Evolutionary conservation across 805 yeast genomes (phyloP).

Genomic region (Schwanniomyces vanrijiae): DNA sequence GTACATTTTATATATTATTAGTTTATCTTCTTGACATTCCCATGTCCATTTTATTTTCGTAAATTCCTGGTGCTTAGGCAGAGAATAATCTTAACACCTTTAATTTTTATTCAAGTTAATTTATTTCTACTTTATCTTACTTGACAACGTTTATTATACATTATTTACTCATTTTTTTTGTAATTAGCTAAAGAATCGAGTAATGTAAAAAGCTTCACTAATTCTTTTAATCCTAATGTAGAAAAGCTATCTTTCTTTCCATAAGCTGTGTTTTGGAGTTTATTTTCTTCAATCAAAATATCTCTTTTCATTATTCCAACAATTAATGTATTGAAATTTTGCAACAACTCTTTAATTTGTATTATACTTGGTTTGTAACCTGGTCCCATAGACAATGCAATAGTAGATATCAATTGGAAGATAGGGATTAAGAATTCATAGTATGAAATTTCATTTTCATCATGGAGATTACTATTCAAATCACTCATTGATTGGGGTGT

Average conservation of each 20-base stretch:
- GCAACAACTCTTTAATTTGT: conserved; percentile 52
- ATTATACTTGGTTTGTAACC: conserved; percentile 59
- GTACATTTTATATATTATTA: too few relatives aligned
- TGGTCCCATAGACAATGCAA: conserved; percentile 75
- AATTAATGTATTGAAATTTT: conserved; percentile 53
- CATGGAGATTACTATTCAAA: conserved; percentile 6
- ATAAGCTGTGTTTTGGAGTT: conserved; percentile 6
- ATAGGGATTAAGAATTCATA: conserved; percentile 72
- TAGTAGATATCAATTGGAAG: conserved; percentile 68
- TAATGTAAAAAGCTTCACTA: conserved; percentile 56
- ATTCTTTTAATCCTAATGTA: conserved; percentile 44
- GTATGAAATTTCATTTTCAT: conserved; percentile 43
- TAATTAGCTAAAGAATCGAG: conserved; percentile 44
- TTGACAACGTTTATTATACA: not conserved
- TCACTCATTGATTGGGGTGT: conserved; percentile 42
- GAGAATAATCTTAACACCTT: too few relatives aligned
- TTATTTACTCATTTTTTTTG: conserved; percentile 1
- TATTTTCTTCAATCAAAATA: conserved; percentile 30
- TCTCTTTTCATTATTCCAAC: conserved; percentile 66
- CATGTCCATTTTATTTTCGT: too few relatives aligned
- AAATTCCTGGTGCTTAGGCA: too few relatives aligned
- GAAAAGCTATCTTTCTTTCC: conserved; percentile 25
- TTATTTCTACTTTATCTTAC: not conserved
- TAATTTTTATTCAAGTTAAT: too few relatives aligned
- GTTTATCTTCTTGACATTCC: too few relatives aligned